Conservation (phyloP, 179 eudicot genomes). For the Kewa caespitosa region DNA sequence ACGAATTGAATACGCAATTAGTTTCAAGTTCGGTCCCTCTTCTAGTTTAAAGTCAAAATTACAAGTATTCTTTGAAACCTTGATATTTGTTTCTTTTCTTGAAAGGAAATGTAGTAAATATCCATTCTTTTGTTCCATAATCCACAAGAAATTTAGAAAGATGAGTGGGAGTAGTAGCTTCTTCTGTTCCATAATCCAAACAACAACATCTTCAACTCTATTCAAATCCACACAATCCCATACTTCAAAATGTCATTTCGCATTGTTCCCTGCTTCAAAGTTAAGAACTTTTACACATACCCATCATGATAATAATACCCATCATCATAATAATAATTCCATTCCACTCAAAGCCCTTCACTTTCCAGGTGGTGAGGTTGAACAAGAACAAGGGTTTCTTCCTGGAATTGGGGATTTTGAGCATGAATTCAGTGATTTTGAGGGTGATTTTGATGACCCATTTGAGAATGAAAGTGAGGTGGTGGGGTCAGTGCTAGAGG, state of each 20-base stretch:
- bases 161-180: constrained; percentile 33
- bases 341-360: constrained; percentile 23
- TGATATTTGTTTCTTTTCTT: too few species aligned
- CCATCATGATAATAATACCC: too few species aligned
- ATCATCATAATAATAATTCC: background rate
- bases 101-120: too few species aligned
- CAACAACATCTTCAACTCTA: constrained; percentile 16
- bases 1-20: too few species aligned
- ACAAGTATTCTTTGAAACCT: too few species aligned
- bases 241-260: background rate
- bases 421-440: constrained; percentile 11
- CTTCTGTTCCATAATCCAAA: constrained; percentile 26
- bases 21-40: too few species aligned
- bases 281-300: constrained; percentile 22
- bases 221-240: constrained; percentile 11
- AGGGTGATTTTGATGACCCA: constrained; percentile 22
- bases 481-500: constrained; percentile 8
- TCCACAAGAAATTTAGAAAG: background rate
- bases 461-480: constrained; percentile 16
- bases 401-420: constrained; percentile 26
- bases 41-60: too few species aligned
- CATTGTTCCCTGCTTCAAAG: constrained; percentile 18
- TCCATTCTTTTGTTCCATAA: too few species aligned
- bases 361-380: constrained; percentile 24
- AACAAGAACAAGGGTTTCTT: constrained; percentile 14